These are phyloP conservation scores for Lentinula boryana DNA, from an alignment of 768 basidiomycete species.

Conservation along the genomic window DNA sequence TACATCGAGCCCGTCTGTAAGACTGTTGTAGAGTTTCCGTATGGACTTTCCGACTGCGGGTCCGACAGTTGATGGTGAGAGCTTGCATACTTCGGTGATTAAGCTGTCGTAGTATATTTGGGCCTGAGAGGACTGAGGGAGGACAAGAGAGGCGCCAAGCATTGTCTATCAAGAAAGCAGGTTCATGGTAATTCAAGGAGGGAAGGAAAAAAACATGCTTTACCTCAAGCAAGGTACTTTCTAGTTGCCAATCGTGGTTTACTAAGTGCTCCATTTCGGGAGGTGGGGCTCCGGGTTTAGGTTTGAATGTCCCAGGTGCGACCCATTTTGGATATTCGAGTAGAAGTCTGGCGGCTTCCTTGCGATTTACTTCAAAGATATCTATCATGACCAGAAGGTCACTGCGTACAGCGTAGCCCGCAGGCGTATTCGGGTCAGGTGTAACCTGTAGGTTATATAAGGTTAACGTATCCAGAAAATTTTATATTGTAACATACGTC, in stretches of 20 bases:
- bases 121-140: constrained; percentile 75
- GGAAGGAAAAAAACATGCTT: constrained; percentile 6
- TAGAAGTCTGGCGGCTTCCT: constrained; percentile 85
- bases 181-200: neutral
- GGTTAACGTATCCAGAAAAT: neutral
- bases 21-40: constrained; percentile 69
- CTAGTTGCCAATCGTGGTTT: constrained; percentile 80
- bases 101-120: constrained; percentile 82
- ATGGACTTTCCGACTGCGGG: constrained; percentile 97
- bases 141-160: constrained; percentile 64
- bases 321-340: constrained; percentile 86
- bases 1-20: constrained; percentile 85
- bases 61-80: constrained; percentile 88
- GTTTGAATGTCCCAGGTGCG: constrained; percentile 77
- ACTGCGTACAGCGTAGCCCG: constrained; percentile 76
- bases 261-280: constrained; percentile 41
- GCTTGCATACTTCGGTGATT: constrained; percentile 90
- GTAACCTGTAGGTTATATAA: constrained; percentile 47
- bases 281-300: constrained; percentile 54
- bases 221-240: constrained; percentile 86
- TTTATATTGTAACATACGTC: constrained; percentile 27
- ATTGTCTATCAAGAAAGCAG: constrained; percentile 43
- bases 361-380: constrained; percentile 93
- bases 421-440: constrained; percentile 64
- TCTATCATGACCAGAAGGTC: constrained; percentile 72